Base-by-base conservation (phyloP, 805 yeast species). In the Starmerella vaccinii region DNA sequence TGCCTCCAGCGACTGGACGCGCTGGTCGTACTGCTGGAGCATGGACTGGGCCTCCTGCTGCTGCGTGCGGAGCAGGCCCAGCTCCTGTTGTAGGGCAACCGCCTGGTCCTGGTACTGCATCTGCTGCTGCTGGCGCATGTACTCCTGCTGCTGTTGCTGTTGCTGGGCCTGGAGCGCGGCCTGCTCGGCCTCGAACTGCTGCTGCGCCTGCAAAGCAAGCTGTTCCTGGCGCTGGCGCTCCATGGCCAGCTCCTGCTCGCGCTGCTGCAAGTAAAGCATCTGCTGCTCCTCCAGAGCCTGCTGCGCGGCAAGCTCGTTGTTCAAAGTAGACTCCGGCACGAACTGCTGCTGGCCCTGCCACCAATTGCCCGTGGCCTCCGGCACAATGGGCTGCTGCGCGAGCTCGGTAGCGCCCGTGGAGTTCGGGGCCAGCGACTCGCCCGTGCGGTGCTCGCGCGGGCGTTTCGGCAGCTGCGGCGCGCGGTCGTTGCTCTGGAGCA, bases 31-130 rank as follows among this genome's bases (percentile, higher is more conserved):
- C 65, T 87, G 95, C 64, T 82, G 86, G 49, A 89, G 73, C 69
- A 89, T 71, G 57, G 78, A 72, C 64, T 86, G 95, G 63, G 86
- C 95, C 58, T 80, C 84, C 57, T 88, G 95, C 61, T 83, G 85
- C 61, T 87, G 95, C 33, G 82, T 84, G 57, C 81, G 77, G 57
- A 87, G 71, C 56, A 80, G 76, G 34, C 84, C 69, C 45, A 89
- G 66, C 63, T 88, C 95, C 58, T 86, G 82, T 64, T 88, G 95
- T 49, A 85, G 71, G 57, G 84, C 89, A 0, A 89, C 80, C 29
- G 80, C 85, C 54, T 85, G 74, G 26, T 88, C 87, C 61, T 83
- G 85, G 8, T 78, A 69, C 64, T 84, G 92, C 46, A 78, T 80
- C 47, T 84, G 84, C 40, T 42, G 49, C 37, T 50, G 55, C 46